Base-by-base conservation (phyloP, 495 filamentous ascomycete species). In the Hypoxylon crocopeplum region DNA sequence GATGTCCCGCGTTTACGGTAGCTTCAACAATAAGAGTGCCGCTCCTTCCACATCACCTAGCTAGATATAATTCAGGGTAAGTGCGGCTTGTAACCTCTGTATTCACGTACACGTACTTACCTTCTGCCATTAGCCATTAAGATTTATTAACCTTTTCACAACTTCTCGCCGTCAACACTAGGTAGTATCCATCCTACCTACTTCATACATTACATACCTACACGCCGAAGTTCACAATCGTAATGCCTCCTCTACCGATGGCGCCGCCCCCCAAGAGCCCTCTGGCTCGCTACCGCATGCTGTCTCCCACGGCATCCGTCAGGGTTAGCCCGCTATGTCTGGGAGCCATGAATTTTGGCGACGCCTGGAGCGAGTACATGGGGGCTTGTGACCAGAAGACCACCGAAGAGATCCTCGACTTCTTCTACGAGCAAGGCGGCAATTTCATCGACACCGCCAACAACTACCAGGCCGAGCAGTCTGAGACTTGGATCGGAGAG, bases 401-500 rank as follows among this genome's bases (percentile, higher is more conserved):
- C 1, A 74, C 80, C n/a, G 84, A 87, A 51, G 71, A 76, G 38
- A 84, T 92, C 24, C 76, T 92, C 32, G 88, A 91, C 66, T 82
- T 75, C 64, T 89, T 83, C 75, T 84, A 84, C 42, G 75, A 79
- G 6, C 73, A 82, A 19, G 89, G 62, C 20, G 89, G 89, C 22
- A 93, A 93, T 72, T 91, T 91, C 74, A 85, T 93, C 60, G 89
- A 93, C 64, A 91, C 88, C 1, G 73, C 86, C 37, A 88, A 84
- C 65, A 83, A 79, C 69, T 92, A 93, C 74, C 87, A 92, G 59
- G 72, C 71, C 50, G 86, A 84, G 54, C 74, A 91, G 48, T 88
- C 86, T 5, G 89, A 93, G 69, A 61, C 63, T 3, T 90, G 86
- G 87, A 74, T 93, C 42, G 89, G 89, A 13, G 89, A 92, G 55